Evolutionary conservation across 495 filamentous ascomycete species (phyloP).

Genomic region (Trichocladium antarcticum): DNA sequence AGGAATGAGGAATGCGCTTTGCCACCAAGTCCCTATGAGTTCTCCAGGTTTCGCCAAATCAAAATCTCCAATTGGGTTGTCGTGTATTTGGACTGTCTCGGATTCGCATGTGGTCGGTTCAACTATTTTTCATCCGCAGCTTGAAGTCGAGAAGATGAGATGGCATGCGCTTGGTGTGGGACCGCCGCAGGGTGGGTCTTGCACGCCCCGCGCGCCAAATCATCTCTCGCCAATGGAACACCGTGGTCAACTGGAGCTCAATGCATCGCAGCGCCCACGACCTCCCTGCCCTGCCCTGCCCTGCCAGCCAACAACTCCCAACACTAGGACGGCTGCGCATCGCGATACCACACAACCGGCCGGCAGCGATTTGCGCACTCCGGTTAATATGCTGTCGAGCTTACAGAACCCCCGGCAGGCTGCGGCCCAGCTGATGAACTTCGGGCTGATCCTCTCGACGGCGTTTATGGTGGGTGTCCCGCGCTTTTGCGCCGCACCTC

Average conservation of each 20-base stretch:
- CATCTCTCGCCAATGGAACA: conserved; percentile 13
- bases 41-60: too few species aligned
- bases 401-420: conserved; percentile 71
- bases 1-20: too few species aligned
- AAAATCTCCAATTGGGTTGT: too few species aligned
- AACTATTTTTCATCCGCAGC: too few species aligned
- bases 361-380: not conserved
- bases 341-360: not conserved
- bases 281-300: not conserved
- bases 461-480: conserved; percentile 66
- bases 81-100: too few species aligned
- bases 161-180: not conserved
- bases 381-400: conserved; percentile 56
- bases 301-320: too few species aligned
- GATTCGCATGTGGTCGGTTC: too few species aligned
- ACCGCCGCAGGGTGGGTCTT: conserved; percentile 5
- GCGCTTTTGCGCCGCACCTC: not conserved
- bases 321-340: not conserved
- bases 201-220: conserved; percentile 16
- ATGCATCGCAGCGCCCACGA: not conserved
- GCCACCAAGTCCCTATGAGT: too few species aligned
- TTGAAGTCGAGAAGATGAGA: too few species aligned
- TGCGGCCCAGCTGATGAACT: conserved; percentile 84
- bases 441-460: conserved; percentile 85
- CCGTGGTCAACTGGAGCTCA: conserved; percentile 5